Conservation (phyloP, 257 asterid genomes). For the Penstemon newberryi region DNA sequence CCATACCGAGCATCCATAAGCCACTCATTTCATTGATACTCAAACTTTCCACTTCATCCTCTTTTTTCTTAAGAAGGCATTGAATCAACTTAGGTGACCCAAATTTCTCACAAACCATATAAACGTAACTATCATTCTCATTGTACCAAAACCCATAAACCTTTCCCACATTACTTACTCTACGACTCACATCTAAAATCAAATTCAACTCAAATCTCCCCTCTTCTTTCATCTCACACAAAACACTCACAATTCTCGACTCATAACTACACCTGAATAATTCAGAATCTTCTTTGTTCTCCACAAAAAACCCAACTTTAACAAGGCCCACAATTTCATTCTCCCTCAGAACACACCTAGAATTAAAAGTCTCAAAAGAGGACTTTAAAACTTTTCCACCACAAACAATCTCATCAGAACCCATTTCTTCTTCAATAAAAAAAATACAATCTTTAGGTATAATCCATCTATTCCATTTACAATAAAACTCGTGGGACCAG, state of each 20-base stretch:
- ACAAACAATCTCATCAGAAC: slow-evolving; percentile 25
- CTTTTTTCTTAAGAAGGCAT: slow-evolving; percentile 29
- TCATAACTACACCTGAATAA: slow-evolving; percentile 52
- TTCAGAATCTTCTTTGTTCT: slow-evolving; percentile 33
- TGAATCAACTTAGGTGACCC: slow-evolving; percentile 33
- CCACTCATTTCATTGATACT: slow-evolving; percentile 35
- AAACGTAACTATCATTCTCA: slow-evolving; percentile 51
- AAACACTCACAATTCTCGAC: slow-evolving; percentile 52
- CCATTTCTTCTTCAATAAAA: slow-evolving; percentile 31
- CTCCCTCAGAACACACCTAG: slow-evolving; percentile 42
- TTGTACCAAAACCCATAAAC: slow-evolving; percentile 76
- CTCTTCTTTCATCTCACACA: slow-evolving; percentile 48
- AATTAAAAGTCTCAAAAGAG: slow-evolving; percentile 32
- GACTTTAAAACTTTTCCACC: slow-evolving; percentile 52
- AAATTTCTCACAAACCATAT: slow-evolving; percentile 55
- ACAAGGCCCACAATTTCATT: slow-evolving; percentile 53
- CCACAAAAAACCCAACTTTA: slow-evolving; percentile 48
- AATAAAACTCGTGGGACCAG: slow-evolving; percentile 63
- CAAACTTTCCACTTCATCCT: slow-evolving; percentile 29
- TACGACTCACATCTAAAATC: slow-evolving; percentile 40
- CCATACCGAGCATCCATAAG: slow-evolving; percentile 57
- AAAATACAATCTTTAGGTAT: slow-evolving; percentile 53
- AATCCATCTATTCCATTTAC: slow-evolving; percentile 73
- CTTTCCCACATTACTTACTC: slow-evolving; percentile 50
- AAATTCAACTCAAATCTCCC: slow-evolving; percentile 42